These are phyloP conservation scores for Sporobolomyces pararoseus DNA, from an alignment of 768 basidiomycete genomes.

Conservation along the genomic window DNA sequence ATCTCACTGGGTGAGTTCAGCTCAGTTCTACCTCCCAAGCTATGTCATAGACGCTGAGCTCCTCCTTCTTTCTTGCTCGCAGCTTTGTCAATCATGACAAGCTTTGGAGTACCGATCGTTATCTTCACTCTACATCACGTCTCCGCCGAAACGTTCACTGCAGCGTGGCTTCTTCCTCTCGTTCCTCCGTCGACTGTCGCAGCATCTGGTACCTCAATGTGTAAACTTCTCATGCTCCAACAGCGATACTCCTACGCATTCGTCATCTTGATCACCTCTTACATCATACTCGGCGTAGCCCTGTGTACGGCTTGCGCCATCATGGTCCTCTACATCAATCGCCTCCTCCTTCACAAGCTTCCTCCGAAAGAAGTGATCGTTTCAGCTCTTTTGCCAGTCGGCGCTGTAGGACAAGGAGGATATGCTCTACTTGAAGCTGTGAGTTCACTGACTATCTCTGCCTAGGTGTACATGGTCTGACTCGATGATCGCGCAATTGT, in stretches of 20 bases:
- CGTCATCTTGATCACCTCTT: slow-evolving; percentile 38
- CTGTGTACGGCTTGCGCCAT: slow-evolving; percentile 38
- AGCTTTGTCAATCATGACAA: slow-evolving; percentile 31
- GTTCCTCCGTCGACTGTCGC: slow-evolving; percentile 45
- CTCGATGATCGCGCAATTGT: neutral
- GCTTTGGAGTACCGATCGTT: slow-evolving; percentile 35
- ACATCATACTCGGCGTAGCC: slow-evolving; percentile 42
- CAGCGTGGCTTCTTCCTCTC: slow-evolving; percentile 45
- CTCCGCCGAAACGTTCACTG: slow-evolving; percentile 41
- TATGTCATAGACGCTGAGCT: too few relatives aligned
- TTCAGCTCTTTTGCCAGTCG: slow-evolving; percentile 42
- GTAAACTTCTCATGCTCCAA: slow-evolving; percentile 36
- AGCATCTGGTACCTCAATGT: slow-evolving; percentile 36
- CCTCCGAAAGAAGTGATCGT: slow-evolving; percentile 44
- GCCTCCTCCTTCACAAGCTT: slow-evolving; percentile 42
- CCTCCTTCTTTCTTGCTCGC: neutral
- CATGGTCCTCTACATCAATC: slow-evolving; percentile 42
- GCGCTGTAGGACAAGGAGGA: slow-evolving; percentile 42
- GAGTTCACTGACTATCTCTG: neutral
- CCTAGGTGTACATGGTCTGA: too few relatives aligned
- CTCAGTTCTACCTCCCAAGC: neutral
- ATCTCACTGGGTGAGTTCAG: slow-evolving; percentile 25
- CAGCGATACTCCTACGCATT: slow-evolving; percentile 37
- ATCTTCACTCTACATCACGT: slow-evolving; percentile 42
- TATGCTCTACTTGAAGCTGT: slow-evolving; percentile 35